A percentile compares a stretch with the other conserved stretches of the same genome.
phyloP scores from a whole-genome alignment of 2,329 filamentous ascomycete genomes.

The Stachybotrys chlorohalonatus region DNA sequence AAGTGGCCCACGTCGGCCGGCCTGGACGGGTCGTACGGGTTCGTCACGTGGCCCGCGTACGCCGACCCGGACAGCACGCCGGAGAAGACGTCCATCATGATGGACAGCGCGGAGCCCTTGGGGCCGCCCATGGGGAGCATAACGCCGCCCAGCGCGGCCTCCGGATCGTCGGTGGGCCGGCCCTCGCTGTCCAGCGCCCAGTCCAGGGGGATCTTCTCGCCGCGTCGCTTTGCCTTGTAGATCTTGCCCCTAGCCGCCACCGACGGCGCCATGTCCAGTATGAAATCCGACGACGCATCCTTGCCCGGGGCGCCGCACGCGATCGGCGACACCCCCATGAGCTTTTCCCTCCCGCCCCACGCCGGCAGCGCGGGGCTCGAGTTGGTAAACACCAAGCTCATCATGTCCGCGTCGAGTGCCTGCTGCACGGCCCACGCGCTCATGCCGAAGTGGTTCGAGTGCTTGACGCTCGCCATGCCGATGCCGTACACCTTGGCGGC shows the following conservation, averaged over 20 bases:
- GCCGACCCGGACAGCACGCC: conserved; percentile 69
- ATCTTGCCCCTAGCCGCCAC: conserved; percentile 65
- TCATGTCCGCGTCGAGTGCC: conserved; percentile 62
- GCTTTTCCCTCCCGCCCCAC: conserved; percentile 58
- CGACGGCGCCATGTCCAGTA: conserved; percentile 66
- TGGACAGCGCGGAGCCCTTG: conserved; percentile 65
- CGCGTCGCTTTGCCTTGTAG: conserved; percentile 58
- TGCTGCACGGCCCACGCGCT: conserved; percentile 71
- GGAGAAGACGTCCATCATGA: conserved; percentile 89
- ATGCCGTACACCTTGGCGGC: conserved; percentile 60
- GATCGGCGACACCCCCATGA: conserved; percentile 67
- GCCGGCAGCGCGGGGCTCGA: conserved; percentile 63
- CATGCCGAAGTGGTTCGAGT: conserved; percentile 81
- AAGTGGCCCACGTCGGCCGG: conserved; percentile 69
- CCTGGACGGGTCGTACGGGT: conserved; percentile 63
- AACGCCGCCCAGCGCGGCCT: conserved; percentile 61
- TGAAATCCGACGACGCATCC: conserved; percentile 46
- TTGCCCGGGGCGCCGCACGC: conserved; percentile 65
- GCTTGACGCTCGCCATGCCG: conserved; percentile 66
- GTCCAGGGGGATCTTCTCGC: conserved; percentile 59
- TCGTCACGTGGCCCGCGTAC: conserved; percentile 68
- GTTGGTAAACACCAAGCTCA: conserved; percentile 64
- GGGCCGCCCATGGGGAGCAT: conserved; percentile 84
- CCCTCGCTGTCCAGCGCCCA: conserved; percentile 72
- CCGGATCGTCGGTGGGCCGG: conserved; percentile 60